Percentiles rank a stretch among this genome's conserved stretches.
These are phyloP conservation scores for Aspergillus uvarum DNA, from an alignment of 2,329 filamentous ascomycete species.

Conservation along the genomic window DNA sequence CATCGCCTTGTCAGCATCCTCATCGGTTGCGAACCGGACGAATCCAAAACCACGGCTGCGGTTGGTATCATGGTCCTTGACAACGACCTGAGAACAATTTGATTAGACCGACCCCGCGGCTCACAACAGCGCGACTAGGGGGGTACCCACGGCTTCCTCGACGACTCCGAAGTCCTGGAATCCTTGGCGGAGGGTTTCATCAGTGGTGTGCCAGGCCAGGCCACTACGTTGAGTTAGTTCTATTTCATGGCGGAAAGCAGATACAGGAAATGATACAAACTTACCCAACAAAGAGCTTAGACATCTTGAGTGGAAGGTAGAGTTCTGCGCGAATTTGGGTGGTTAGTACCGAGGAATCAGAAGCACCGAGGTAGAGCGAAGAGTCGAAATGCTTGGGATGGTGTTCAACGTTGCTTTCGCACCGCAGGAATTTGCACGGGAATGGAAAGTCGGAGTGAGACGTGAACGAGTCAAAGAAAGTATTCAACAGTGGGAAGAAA, in stretches of 20 bases:
- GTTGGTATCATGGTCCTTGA: constrained; percentile 95
- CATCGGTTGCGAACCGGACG: constrained; percentile 69
- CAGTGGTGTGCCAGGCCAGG: constrained; percentile 98
- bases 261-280: constrained; percentile 10
- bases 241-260: constrained; percentile 19
- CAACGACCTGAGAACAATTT: constrained; percentile 69
- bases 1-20: constrained; percentile 45
- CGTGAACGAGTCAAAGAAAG: neutral
- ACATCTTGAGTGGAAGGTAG: constrained; percentile 58
- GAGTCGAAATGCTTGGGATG: too few species aligned
- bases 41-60: constrained; percentile 97
- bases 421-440: neutral
- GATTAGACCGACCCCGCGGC: neutral
- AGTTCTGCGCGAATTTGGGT: neutral
- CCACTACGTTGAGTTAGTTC: constrained; percentile 57
- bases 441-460: neutral
- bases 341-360: constrained; percentile 9
- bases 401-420: too few species aligned
- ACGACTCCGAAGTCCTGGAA: constrained; percentile 89
- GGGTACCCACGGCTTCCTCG: constrained; percentile 83
- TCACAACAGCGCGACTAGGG: neutral
- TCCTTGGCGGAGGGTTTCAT: constrained; percentile 79
- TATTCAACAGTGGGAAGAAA: neutral
- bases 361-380: neutral
- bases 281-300: constrained; percentile 69